Evolutionary conservation across 495 filamentous ascomycete species (phyloP).

Genomic region (Pseudoneurospora amorphoporcata): DNA sequence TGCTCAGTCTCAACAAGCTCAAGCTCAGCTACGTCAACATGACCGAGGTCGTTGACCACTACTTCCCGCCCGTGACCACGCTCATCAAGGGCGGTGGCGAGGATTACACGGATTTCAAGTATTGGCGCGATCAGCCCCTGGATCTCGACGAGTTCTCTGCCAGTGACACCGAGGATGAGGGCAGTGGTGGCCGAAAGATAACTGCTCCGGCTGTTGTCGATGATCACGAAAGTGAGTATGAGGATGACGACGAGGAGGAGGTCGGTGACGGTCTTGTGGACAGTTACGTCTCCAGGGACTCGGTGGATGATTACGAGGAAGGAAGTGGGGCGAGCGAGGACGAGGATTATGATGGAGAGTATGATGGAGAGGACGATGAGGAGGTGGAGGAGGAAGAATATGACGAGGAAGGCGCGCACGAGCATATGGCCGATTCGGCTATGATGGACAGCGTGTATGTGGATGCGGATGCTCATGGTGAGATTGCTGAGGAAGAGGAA

Average conservation of each 20-base stretch:
- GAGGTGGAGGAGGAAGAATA: slow-evolving; percentile 29
- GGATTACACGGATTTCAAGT: slow-evolving; percentile 81
- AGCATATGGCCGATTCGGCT: slow-evolving; percentile 15
- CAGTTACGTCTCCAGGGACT: slow-evolving; percentile 49
- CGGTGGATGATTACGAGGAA: slow-evolving; percentile 39
- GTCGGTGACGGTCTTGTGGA: slow-evolving; percentile 38
- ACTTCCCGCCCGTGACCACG: slow-evolving; percentile 76
- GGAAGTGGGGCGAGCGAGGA: slow-evolving; percentile 32
- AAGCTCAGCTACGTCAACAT: slow-evolving; percentile 96
- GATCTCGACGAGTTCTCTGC: slow-evolving; percentile 71
- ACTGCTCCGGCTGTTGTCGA: slow-evolving; percentile 37
- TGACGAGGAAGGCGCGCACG: slow-evolving; percentile 16
- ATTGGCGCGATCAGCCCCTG: slow-evolving; percentile 67
- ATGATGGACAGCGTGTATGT: slow-evolving; percentile 20
- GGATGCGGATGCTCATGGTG: slow-evolving; percentile 29
- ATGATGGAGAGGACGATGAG: slow-evolving; percentile 20
- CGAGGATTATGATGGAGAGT: slow-evolving; percentile 29
- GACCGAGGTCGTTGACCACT: slow-evolving; percentile 91
- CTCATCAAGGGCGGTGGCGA: slow-evolving; percentile 71
- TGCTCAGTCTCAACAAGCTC: slow-evolving; percentile 85
- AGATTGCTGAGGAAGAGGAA: slow-evolving; percentile 29
- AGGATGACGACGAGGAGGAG: slow-evolving; percentile 36
- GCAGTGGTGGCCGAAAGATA: slow-evolving; percentile 31
- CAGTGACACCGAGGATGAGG: slow-evolving; percentile 55
- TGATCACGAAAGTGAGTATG: slow-evolving; percentile 29